These are phyloP conservation scores for Aphanomyces invadans DNA, from an alignment of 352 stramenopile genomes.

Conservation along the genomic window DNA sequence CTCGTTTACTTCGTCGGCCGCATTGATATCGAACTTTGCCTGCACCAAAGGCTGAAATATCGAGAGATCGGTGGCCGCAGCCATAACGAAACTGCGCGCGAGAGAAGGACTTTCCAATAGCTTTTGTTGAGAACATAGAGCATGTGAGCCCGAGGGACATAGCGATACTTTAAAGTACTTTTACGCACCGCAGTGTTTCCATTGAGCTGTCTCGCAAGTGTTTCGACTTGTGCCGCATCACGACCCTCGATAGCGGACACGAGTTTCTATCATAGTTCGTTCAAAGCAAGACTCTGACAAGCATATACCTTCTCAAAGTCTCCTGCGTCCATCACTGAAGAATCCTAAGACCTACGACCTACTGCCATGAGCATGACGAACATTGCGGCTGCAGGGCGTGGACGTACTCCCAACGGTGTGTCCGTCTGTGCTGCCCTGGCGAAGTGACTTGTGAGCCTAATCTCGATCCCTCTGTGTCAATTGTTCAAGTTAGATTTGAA, in stretches of 20 bases:
- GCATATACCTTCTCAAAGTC: neutral
- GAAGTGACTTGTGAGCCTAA: neutral
- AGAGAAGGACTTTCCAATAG: neutral
- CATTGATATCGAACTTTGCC: neutral
- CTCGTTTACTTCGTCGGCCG: neutral
- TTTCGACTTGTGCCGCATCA: neutral
- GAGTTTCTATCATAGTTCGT: neutral
- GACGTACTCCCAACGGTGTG: neutral
- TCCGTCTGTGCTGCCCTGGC: neutral
- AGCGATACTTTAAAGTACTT: too few species aligned
- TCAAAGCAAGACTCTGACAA: too few species aligned
- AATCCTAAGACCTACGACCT: neutral
- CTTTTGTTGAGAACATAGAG: too few species aligned
- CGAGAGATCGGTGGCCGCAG: neutral
- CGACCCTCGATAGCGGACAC: neutral
- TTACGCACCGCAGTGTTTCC: neutral
- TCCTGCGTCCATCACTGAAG: neutral
- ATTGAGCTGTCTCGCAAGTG: neutral
- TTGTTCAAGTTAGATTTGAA: too few species aligned
- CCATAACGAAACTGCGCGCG: neutral
- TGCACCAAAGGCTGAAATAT: neutral
- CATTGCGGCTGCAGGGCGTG: neutral
- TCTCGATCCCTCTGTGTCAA: neutral
- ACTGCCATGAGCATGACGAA: neutral
- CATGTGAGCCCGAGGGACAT: too few species aligned